These are phyloP conservation scores for Musa balbisiana DNA, from an alignment of 202 grass and related monocot genomes.

Conservation along the genomic window DNA sequence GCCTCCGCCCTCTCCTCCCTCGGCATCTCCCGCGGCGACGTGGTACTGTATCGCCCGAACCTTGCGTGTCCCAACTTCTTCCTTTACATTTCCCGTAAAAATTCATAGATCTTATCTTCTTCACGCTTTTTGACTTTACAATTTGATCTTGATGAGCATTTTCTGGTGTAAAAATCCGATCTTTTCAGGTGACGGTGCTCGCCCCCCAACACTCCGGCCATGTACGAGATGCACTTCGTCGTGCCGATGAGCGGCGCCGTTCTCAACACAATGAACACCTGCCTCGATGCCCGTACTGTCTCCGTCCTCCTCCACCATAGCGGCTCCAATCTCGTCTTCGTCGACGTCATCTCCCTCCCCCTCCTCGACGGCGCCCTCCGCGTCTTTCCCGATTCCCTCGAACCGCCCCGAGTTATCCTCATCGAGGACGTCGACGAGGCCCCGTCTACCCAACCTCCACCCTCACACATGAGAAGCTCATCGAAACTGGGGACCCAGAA, in stretches of 20 bases:
- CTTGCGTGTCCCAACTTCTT: too few species aligned
- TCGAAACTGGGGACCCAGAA: constrained; percentile 48
- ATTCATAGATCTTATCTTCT: too few species aligned
- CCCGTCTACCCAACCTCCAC: background rate
- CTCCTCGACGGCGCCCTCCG: constrained; percentile 39
- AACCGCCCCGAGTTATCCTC: constrained; percentile 34
- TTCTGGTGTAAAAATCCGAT: background rate
- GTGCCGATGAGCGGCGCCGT: constrained; percentile 96
- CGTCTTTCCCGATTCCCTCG: constrained; percentile 26
- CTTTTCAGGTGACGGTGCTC: constrained; percentile 55
- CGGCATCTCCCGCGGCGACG: constrained; percentile 64
- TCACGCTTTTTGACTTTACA: background rate
- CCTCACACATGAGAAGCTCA: constrained; percentile 49
- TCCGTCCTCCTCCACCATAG: constrained; percentile 58
- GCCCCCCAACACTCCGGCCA: constrained; percentile 68
- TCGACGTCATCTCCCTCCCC: constrained; percentile 28
- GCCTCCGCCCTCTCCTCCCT: constrained; percentile 68
- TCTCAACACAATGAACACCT: constrained; percentile 75
- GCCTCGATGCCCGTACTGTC: constrained; percentile 73
- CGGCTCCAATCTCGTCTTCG: constrained; percentile 58
- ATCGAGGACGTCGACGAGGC: constrained; percentile 56
- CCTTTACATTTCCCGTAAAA: too few species aligned
- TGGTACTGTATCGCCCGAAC: constrained; percentile 24
- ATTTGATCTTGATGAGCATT: background rate
- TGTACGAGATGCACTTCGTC: constrained; percentile 87